These are phyloP conservation scores for Trypanosoma avium DNA, from an alignment of 208 protist species.

Conservation along the genomic window DNA sequence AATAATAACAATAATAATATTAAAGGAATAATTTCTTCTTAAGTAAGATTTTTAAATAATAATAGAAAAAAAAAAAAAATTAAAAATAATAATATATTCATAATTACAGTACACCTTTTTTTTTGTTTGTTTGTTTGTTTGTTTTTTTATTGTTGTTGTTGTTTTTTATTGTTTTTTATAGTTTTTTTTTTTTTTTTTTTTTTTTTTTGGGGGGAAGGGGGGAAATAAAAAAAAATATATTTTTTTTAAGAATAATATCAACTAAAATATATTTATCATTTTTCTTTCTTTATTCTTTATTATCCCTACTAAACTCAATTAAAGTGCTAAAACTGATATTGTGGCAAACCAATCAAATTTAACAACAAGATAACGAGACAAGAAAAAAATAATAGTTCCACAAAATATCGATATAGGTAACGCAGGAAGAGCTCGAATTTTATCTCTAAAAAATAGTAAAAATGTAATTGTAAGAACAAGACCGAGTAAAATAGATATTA, in stretches of 20 bases:
- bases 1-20: too few species aligned
- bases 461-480: constrained; percentile 62
- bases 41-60: too few species aligned
- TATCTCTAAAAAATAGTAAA: constrained; percentile 48
- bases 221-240: constrained; percentile 6
- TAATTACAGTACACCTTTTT: too few species aligned
- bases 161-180: too few species aligned
- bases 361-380: constrained; percentile 23
- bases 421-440: constrained; percentile 64
- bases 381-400: constrained; percentile 45
- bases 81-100: too few species aligned
- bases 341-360: constrained; percentile 29
- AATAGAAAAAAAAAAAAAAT: too few species aligned
- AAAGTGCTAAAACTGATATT: constrained; percentile 23
- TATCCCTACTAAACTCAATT: too few species aligned
- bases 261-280: background rate
- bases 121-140: too few species aligned
- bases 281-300: constrained; percentile 11
- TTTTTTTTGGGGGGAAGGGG: too few species aligned
- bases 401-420: constrained; percentile 83
- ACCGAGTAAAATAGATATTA: constrained; percentile 53
- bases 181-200: too few species aligned
- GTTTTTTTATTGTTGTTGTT: too few species aligned
- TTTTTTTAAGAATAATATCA: background rate
- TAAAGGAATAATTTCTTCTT: too few species aligned